These are phyloP conservation scores for Penicillium palitans DNA, from an alignment of 2,329 filamentous ascomycete species.

Conservation along the genomic window DNA sequence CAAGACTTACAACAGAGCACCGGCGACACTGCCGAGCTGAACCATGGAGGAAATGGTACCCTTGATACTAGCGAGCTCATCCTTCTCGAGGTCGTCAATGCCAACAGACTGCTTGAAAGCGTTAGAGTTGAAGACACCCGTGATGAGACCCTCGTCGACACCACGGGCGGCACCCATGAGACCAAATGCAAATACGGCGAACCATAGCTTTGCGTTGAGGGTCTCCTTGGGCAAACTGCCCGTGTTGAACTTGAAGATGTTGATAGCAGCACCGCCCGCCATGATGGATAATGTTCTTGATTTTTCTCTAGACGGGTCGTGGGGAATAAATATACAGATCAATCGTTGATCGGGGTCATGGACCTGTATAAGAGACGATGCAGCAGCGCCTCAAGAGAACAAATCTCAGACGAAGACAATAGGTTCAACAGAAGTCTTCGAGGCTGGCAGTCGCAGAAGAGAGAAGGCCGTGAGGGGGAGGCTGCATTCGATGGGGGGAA, in stretches of 20 bases:
- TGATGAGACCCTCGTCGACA: conserved; percentile 72
- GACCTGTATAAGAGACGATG: not conserved
- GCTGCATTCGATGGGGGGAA: too few species aligned
- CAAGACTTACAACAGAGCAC: conserved; percentile 44
- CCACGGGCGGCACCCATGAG: conserved; percentile 72
- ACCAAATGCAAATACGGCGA: conserved; percentile 68
- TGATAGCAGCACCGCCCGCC: conserved; percentile 40
- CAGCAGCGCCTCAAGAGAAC: not conserved
- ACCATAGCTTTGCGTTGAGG: conserved; percentile 73
- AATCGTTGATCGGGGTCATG: conserved; percentile 7
- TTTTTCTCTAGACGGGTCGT: not conserved
- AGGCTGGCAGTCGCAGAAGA: not conserved
- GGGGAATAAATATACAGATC: not conserved
- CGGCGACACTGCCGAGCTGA: conserved; percentile 69
- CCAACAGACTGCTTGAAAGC: conserved; percentile 57
- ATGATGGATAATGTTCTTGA: conserved; percentile 1
- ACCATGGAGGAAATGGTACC: conserved; percentile 76
- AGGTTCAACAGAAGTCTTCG: not conserved
- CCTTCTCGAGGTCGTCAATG: conserved; percentile 7
- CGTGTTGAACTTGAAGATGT: conserved; percentile 51
- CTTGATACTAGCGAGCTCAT: conserved; percentile 57
- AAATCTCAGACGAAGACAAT: not conserved
- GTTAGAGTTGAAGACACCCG: conserved; percentile 62
- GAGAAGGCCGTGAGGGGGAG: not conserved
- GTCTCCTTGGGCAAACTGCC: conserved; percentile 65